Conservation (phyloP, 106 monocot genomes). For the Amphibolis antarctica region DNA sequence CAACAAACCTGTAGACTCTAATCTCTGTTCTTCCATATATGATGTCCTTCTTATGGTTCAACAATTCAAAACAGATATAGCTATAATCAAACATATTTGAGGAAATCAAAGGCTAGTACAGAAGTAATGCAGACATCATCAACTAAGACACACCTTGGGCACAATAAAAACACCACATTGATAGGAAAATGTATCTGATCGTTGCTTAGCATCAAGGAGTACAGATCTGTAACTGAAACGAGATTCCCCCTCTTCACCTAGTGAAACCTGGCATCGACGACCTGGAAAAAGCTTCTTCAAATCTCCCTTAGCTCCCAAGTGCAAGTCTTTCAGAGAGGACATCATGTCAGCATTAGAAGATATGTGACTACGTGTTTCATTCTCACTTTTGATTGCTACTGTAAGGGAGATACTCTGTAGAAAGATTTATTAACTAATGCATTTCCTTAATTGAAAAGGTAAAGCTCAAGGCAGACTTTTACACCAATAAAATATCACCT, state of each 20-base stretch:
- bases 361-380: constrained; percentile 39
- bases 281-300: constrained; percentile 53
- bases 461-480: not conserved
- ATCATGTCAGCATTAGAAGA: constrained; percentile 35
- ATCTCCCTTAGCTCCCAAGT: constrained; percentile 59
- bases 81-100: too few species aligned
- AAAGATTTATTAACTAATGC: not conserved
- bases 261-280: constrained; percentile 43
- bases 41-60: too few species aligned
- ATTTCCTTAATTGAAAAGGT: not conserved
- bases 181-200: constrained; percentile 43
- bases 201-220: constrained; percentile 56
- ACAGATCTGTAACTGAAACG: constrained; percentile 55
- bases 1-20: not conserved
- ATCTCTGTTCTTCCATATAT: not conserved
- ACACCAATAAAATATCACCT: constrained; percentile 29
- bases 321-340: constrained; percentile 58
- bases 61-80: too few species aligned
- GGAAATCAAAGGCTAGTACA: not conserved
- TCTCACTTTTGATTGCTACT: constrained; percentile 59
- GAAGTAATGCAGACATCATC: not conserved
- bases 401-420: constrained; percentile 39
- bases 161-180: constrained; percentile 82
- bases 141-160: constrained; percentile 46
- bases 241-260: constrained; percentile 64